Evolutionary conservation across 2,329 filamentous ascomycete genomes (phyloP).

Genomic region (Geosmithia morbida): DNA sequence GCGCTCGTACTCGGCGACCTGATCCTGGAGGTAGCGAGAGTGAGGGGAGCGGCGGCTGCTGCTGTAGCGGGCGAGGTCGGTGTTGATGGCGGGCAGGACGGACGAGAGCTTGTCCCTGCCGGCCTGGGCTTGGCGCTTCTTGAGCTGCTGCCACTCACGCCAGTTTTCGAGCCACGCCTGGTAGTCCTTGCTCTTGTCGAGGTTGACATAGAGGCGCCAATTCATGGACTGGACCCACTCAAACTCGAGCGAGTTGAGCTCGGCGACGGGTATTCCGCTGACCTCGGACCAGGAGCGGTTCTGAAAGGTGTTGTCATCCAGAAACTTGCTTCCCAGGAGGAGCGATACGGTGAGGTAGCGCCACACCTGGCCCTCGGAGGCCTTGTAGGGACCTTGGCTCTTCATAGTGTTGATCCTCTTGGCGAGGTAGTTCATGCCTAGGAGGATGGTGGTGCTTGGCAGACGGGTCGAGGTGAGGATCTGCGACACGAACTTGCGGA

Average conservation of each 20-base stretch:
- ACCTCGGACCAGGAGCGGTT: slow-evolving; percentile 95
- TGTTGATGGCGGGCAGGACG: slow-evolving; percentile 32
- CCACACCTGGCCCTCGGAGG: slow-evolving; percentile 62
- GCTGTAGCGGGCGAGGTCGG: slow-evolving; percentile 22
- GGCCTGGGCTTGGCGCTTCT: slow-evolving; percentile 35
- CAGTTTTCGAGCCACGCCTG: slow-evolving; percentile 48
- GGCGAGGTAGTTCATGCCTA: slow-evolving; percentile 81
- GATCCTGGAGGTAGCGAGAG: slow-evolving; percentile 36
- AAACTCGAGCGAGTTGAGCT: slow-evolving; percentile 74
- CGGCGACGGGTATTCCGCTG: slow-evolving; percentile 70
- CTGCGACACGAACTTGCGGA: slow-evolving; percentile 84
- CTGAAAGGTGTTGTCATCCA: slow-evolving; percentile 96
- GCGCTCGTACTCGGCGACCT: slow-evolving; percentile 38
- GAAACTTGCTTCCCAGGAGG: slow-evolving; percentile 83
- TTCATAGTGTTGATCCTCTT: slow-evolving; percentile 68
- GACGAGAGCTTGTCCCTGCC: slow-evolving; percentile 34
- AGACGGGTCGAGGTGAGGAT: slow-evolving; percentile 82
- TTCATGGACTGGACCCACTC: slow-evolving; percentile 76
- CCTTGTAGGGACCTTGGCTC: slow-evolving; percentile 34
- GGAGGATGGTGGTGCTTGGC: slow-evolving; percentile 78
- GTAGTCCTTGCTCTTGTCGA: slow-evolving; percentile 60
- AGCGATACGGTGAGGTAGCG: slow-evolving; percentile 75
- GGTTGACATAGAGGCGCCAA: slow-evolving; percentile 78
- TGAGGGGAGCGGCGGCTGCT: slow-evolving; percentile 20
- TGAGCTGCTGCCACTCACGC: slow-evolving; percentile 40